phyloP scores from a whole-genome alignment of 2,329 filamentous ascomycete genomes.

The Penicillium sp. region DNA sequence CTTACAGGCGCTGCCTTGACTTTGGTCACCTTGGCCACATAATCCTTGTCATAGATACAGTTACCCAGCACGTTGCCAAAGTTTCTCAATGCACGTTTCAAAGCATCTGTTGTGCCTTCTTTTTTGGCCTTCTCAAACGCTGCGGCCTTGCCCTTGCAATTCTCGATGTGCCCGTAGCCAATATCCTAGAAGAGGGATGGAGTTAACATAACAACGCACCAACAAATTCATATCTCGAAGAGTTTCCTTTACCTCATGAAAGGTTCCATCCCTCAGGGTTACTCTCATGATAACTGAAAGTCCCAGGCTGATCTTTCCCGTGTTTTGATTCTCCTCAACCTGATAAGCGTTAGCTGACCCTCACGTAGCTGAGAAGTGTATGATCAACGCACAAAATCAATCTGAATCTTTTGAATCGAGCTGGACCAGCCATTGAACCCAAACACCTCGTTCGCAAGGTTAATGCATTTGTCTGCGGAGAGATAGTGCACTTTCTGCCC shows the following conservation, averaged over 20 bases:
- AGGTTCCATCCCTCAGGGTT: slow-evolving; percentile 89
- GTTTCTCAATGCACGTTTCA: slow-evolving; percentile 84
- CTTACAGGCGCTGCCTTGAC: slow-evolving; percentile 71
- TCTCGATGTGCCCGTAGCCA: slow-evolving; percentile 95
- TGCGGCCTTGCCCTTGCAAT: slow-evolving; percentile 89
- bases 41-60: slow-evolving; percentile 96
- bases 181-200: slow-evolving; percentile 61
- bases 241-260: slow-evolving; percentile 66
- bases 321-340: slow-evolving; percentile 78
- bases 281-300: slow-evolving; percentile 88
- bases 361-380: not conserved
- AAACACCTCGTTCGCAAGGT: slow-evolving; percentile 90
- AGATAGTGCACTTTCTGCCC: slow-evolving; percentile 90
- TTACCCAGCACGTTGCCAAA: slow-evolving; percentile 98
- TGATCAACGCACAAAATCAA: slow-evolving; percentile 70
- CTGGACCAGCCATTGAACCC: slow-evolving; percentile 98
- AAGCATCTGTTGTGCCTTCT: slow-evolving; percentile 88
- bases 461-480: slow-evolving; percentile 94
- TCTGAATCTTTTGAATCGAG: slow-evolving; percentile 88
- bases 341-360: slow-evolving; percentile 27
- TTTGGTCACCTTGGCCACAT: slow-evolving; percentile 84
- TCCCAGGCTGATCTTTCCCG: slow-evolving; percentile 77
- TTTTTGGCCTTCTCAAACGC: slow-evolving; percentile 99
- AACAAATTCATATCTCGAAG: not conserved
- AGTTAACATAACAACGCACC: slow-evolving; percentile 2